These are phyloP conservation scores for Moniliella sp. DNA, from an alignment of 1,284 basidiomycete genomes.

Conservation along the genomic window DNA sequence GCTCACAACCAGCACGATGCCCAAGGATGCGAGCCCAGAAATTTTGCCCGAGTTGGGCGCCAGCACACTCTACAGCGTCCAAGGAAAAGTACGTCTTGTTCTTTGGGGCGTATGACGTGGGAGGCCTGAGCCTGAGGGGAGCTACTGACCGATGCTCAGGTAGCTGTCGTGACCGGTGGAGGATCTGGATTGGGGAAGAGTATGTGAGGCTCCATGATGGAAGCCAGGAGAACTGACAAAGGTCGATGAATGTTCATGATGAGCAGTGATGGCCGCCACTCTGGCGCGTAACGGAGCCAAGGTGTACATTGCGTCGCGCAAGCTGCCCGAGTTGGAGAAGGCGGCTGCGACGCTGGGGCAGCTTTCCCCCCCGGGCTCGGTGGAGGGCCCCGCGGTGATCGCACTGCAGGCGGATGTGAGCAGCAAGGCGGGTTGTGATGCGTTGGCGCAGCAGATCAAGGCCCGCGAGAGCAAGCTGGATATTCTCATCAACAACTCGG, in stretches of 20 bases:
- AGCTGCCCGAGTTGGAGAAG: constrained; percentile 46
- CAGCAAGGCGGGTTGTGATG: constrained; percentile 57
- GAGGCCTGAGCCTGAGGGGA: background rate
- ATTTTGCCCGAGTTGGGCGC: constrained; percentile 41
- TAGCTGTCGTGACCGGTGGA: constrained; percentile 54
- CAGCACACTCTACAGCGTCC: constrained; percentile 48
- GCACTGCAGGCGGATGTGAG: constrained; percentile 23
- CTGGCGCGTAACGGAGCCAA: constrained; percentile 56
- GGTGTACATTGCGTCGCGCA: constrained; percentile 65
- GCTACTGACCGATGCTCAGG: constrained; percentile 33
- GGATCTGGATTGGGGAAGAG: constrained; percentile 30
- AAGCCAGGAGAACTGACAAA: too few species aligned
- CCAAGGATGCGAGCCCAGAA: constrained; percentile 27
- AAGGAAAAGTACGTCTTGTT: constrained; percentile 42
- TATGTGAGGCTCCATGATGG: constrained; percentile 1
- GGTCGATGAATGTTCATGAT: too few species aligned
- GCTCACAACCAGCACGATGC: too few species aligned
- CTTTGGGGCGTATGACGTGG: background rate
- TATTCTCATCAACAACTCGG: constrained; percentile 28
- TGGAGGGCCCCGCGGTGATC: constrained; percentile 4
- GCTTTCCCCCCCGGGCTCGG: constrained; percentile 12
- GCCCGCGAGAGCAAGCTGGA: constrained; percentile 44
- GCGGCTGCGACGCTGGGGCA: constrained; percentile 13
- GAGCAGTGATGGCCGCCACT: constrained; percentile 50
- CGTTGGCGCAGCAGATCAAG: constrained; percentile 49